Percentiles rank a stretch among this genome's conserved stretches.
These are phyloP conservation scores for Lepiota brunneoincarnata DNA, from an alignment of 768 basidiomycete species.

Conservation along the genomic window DNA sequence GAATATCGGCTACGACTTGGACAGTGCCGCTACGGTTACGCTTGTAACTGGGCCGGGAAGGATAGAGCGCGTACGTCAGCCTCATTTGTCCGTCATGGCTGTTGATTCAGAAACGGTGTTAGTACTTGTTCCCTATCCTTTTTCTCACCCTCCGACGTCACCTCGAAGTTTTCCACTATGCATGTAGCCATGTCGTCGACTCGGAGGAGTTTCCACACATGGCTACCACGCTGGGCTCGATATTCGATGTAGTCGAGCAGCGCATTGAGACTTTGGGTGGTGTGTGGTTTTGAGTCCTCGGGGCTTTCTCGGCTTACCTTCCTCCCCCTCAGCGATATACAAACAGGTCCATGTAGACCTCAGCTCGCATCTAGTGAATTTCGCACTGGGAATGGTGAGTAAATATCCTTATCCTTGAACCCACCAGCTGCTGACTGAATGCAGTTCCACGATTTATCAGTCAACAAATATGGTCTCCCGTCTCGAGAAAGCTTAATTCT, in stretches of 20 bases:
- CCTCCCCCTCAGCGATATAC: slow-evolving; percentile 25
- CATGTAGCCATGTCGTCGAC: slow-evolving; percentile 33
- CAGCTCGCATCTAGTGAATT: slow-evolving; percentile 31
- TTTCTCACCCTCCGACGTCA: slow-evolving; percentile 18
- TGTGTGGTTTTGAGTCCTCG: slow-evolving; percentile 11
- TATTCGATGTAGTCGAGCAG: slow-evolving; percentile 28
- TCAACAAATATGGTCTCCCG: not conserved
- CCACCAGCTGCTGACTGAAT: too few species aligned
- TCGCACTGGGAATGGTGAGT: slow-evolving; percentile 38
- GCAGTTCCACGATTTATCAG: slow-evolving; percentile 6
- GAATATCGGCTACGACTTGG: slow-evolving; percentile 15
- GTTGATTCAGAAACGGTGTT: not conserved
- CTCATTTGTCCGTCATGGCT: not conserved
- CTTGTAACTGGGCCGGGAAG: slow-evolving; percentile 16
- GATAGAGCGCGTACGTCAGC: slow-evolving; percentile 18
- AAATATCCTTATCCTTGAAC: not conserved
- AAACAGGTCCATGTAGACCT: slow-evolving; percentile 35
- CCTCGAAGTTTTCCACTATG: slow-evolving; percentile 20
- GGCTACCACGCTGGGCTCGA: slow-evolving; percentile 28
- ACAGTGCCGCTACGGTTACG: slow-evolving; percentile 16
- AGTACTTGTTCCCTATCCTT: slow-evolving; percentile 22
- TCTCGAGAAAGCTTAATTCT: slow-evolving; percentile 2
- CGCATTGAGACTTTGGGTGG: slow-evolving; percentile 33
- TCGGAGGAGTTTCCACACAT: slow-evolving; percentile 28
- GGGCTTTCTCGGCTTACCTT: not conserved